Base-by-base conservation (phyloP, 768 basidiomycete species). In the Podaxis sp. region DNA sequence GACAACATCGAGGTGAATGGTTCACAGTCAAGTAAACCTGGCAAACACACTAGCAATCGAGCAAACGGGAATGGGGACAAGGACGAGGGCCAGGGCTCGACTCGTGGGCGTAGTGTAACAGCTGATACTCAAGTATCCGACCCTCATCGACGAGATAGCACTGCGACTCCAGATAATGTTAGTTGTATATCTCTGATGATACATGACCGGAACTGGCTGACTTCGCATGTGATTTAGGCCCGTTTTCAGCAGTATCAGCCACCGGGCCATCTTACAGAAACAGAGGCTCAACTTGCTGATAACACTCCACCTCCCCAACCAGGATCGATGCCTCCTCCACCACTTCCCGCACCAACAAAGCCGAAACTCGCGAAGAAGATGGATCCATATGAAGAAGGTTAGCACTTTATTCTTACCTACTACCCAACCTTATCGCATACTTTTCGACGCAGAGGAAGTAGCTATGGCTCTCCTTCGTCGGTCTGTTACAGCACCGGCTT, bases 381-480 rank as follows among this genome's bases (percentile, higher is more conserved):
- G 51, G 71, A 71, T 36, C 70, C 69, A 8, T 67, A 71, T 42
- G 69, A 72, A 64, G 67, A 68, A 66, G 71, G 71, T 70, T 28
- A 9, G 24, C 17, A 9, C 17, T n/a, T 26, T 30, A 8, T 51
- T 12, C 22, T 2, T 26, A 51, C 15, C 9, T 12, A 1, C 19
- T 12, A 4, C 17, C 6, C 22, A 5, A 40, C 11, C 38, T 22
- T 13, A 39, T 40, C 15, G 17, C 36, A 46, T 40, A 56, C 12
- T 19, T 39, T 19, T 51, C 17, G n/a, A 8, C 5, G 1, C 24
- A 69, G 68, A 65, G 19, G 60, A 63, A 39, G 61, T 52, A 8
- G 67, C 67, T 2, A 40, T 58, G 39, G 56, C 65, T 3, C 42
- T 65, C 15, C 64, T 69, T n/a, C 64, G 57, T 33, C 46, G 11